Percentiles rank a stretch among this genome's conserved stretches.
These are phyloP conservation scores for Candida pseudoviswanathii DNA, from an alignment of 1,139 yeast genomes.

Conservation along the genomic window DNA sequence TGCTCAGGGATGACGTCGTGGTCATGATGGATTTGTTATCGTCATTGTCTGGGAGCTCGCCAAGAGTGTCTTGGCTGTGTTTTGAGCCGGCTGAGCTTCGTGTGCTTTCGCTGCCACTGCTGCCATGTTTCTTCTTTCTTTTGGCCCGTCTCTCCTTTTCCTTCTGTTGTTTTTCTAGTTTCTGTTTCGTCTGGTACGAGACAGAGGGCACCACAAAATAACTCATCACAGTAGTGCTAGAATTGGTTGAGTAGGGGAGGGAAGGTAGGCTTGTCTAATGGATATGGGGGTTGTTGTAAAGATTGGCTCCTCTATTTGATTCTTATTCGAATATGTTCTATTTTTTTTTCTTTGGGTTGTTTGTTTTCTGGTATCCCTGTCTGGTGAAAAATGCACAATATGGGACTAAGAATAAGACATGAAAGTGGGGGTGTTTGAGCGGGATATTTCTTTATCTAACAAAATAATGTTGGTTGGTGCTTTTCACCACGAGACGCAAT, in stretches of 20 bases:
- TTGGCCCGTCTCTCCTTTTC: conserved; percentile 18
- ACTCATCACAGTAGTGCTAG: conserved; percentile 22
- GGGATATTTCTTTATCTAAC: no score
- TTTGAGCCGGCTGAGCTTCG: conserved; percentile 7
- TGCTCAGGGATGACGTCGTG: background rate
- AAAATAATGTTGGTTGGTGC: no score
- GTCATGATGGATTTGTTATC: conserved; percentile 8
- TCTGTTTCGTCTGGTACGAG: conserved; percentile 36
- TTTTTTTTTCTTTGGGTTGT: no score
- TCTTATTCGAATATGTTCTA: no score
- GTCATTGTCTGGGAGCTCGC: conserved; percentile 1
- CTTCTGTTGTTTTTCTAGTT: conserved; percentile 24
- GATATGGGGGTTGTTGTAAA: no score
- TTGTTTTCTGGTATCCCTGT: no score
- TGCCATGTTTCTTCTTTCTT: conserved; percentile 12
- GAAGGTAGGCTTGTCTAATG: no score
- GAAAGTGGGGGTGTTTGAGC: no score
- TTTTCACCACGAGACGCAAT: no score
- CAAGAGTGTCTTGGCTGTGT: conserved; percentile 1
- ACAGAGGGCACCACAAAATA: conserved; percentile 34
- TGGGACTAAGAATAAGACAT: no score
- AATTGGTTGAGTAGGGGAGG: background rate
- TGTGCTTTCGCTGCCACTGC: conserved; percentile 5
- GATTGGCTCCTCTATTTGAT: no score
- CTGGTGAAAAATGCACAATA: no score